Conservation (phyloP, 306 rosid species). For the Prunus dulcis region DNA sequence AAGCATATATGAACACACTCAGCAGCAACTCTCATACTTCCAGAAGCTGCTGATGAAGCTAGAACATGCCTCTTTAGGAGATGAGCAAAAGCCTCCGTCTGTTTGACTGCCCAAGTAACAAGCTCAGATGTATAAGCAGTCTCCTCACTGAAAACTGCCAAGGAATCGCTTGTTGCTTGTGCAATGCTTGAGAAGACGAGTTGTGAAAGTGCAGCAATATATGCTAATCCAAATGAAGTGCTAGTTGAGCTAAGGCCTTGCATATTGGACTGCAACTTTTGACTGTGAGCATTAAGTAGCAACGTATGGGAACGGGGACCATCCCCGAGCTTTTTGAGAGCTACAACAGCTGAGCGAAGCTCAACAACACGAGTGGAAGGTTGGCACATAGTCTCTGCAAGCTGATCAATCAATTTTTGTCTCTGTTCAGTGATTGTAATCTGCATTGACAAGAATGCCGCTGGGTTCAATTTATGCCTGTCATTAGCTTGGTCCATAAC, state of each 20-base stretch:
- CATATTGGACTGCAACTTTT: conserved; percentile 43
- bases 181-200: conserved; percentile 72
- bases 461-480: conserved; percentile 34
- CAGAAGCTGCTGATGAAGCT: conserved; percentile 68
- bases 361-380: conserved; percentile 58
- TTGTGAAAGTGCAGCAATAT: conserved; percentile 61
- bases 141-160: conserved; percentile 62
- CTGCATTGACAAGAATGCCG: conserved; percentile 38
- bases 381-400: conserved; percentile 66
- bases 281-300: conserved; percentile 58
- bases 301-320: conserved; percentile 78
- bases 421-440: conserved; percentile 53
- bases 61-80: conserved; percentile 62
- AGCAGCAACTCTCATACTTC: conserved; percentile 66
- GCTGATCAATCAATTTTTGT: conserved; percentile 62
- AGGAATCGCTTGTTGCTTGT: conserved; percentile 65
- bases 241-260: conserved; percentile 31
- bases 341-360: conserved; percentile 56
- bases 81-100: conserved; percentile 45
- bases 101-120: conserved; percentile 86
- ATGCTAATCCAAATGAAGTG: conserved; percentile 41
- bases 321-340: conserved; percentile 74
- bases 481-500: conserved; percentile 36
- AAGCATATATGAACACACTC: conserved; percentile 80
- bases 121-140: conserved; percentile 83